Percentiles rank a stretch among this genome's conserved stretches.
phyloP scores from a whole-genome alignment of 2,329 filamentous ascomycete genomes.

The Xylariomycetidae sp. region DNA sequence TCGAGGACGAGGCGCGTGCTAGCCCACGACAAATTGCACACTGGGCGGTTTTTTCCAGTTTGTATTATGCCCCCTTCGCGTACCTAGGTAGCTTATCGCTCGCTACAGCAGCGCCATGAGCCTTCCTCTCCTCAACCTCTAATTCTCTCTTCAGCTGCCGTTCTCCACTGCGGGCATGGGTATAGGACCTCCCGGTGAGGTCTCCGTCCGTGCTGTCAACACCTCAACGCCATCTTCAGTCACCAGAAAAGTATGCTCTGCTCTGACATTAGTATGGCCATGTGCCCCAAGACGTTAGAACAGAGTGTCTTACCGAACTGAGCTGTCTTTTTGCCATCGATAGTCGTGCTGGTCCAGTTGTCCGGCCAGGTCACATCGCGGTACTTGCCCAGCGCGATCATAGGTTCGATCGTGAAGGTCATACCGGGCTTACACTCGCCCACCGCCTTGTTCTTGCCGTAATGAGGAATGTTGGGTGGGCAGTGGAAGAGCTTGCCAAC shows the following conservation, averaged over 20 bases:
- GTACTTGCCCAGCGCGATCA: slow-evolving; percentile 91
- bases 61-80: too few species aligned
- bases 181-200: slow-evolving; percentile 71
- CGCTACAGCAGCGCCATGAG: too few species aligned
- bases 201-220: slow-evolving; percentile 64
- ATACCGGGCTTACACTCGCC: slow-evolving; percentile 92
- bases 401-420: slow-evolving; percentile 98
- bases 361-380: slow-evolving; percentile 96
- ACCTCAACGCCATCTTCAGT: slow-evolving; percentile 81
- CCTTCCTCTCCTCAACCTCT: too few species aligned
- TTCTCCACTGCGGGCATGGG: slow-evolving; percentile 40
- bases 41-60: too few species aligned
- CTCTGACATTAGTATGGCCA: slow-evolving; percentile 1
- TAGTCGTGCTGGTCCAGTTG: slow-evolving; percentile 94
- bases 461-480: slow-evolving; percentile 91
- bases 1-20: too few species aligned
- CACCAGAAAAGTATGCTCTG: slow-evolving; percentile 77
- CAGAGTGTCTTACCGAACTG: slow-evolving; percentile 69
- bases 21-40: too few species aligned
- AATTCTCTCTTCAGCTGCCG: too few species aligned
- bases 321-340: slow-evolving; percentile 82
- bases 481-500: slow-evolving; percentile 92
- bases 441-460: slow-evolving; percentile 96
- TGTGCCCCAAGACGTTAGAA: too few species aligned
- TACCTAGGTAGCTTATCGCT: too few species aligned